phyloP scores from a whole-genome alignment of 306 rosid species.

The Casuarina cunninghamiana region DNA sequence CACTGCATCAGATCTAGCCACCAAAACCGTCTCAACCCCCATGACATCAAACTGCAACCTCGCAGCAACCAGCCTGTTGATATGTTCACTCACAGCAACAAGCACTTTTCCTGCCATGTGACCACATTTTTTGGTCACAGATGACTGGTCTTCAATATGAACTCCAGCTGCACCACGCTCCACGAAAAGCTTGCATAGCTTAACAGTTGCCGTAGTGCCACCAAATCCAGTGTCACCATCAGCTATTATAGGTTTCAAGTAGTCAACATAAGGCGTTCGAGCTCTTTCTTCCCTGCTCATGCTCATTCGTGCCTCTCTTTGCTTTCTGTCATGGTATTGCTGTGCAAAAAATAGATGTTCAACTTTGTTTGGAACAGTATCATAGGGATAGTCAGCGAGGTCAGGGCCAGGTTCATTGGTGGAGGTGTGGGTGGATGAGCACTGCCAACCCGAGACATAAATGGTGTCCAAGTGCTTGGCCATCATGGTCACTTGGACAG shows the following conservation, averaged over 20 bases:
- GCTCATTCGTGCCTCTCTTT: constrained; percentile 82
- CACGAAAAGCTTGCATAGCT: constrained; percentile 95
- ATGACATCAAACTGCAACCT: constrained; percentile 92
- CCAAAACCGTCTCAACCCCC: constrained; percentile 88
- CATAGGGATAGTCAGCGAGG: constrained; percentile 96
- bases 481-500: constrained; percentile 95
- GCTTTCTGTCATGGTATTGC: constrained; percentile 88
- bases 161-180: constrained; percentile 97
- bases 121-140: constrained; percentile 89
- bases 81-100: constrained; percentile 76
- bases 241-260: constrained; percentile 89
- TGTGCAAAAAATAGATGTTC: constrained; percentile 92
- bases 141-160: constrained; percentile 94
- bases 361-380: constrained; percentile 98
- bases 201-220: constrained; percentile 82
- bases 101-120: constrained; percentile 98
- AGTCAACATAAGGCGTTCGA: constrained; percentile 74
- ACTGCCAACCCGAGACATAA: constrained; percentile 98
- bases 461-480: constrained; percentile 86
- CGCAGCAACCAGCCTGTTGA: constrained; percentile 87
- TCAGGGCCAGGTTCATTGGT: constrained; percentile 97
- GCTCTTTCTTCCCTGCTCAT: constrained; percentile 78
- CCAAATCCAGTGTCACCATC: constrained; percentile 95
- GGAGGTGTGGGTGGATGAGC: constrained; percentile 87
- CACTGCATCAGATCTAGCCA: constrained; percentile 90